Conservation (phyloP, 768 basidiomycete genomes). For the Amanita brunnescens region DNA sequence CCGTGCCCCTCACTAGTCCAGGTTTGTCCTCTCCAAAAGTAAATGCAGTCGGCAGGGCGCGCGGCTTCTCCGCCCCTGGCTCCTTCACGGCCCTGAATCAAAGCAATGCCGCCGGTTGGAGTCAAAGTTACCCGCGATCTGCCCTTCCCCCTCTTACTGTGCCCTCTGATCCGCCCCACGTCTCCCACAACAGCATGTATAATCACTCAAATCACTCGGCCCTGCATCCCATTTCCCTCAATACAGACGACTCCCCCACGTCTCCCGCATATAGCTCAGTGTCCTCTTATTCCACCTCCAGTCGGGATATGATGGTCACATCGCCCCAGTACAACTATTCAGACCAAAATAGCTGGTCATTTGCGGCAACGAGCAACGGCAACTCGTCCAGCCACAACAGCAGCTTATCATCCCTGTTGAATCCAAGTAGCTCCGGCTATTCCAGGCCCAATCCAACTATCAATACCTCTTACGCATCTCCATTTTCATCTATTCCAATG, state of each 20-base stretch:
- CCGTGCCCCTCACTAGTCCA: constrained; percentile 58
- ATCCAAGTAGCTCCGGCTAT: constrained; percentile 53
- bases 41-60: constrained; percentile 44
- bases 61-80: constrained; percentile 80
- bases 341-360: constrained; percentile 51
- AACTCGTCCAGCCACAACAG: constrained; percentile 58
- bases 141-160: constrained; percentile 78
- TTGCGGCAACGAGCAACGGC: constrained; percentile 34
- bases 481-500: constrained; percentile 65
- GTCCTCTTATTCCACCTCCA: constrained; percentile 33
- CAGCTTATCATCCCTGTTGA: constrained; percentile 70
- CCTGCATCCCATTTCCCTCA: constrained; percentile 57
- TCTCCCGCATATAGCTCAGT: constrained; percentile 34
- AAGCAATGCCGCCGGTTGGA: constrained; percentile 49
- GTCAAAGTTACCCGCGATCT: constrained; percentile 47
- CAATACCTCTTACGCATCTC: constrained; percentile 62
- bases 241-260: constrained; percentile 56
- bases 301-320: constrained; percentile 32
- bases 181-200: constrained; percentile 52
- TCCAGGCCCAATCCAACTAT: constrained; percentile 60
- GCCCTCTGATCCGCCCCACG: constrained; percentile 61
- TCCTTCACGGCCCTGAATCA: constrained; percentile 68
- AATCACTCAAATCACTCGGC: constrained; percentile 46
- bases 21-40: constrained; percentile 33
- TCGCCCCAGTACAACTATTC: constrained; percentile 56